These are phyloP conservation scores for Exsudoporus floridanus DNA, from an alignment of 1,284 basidiomycete species.

Conservation along the genomic window DNA sequence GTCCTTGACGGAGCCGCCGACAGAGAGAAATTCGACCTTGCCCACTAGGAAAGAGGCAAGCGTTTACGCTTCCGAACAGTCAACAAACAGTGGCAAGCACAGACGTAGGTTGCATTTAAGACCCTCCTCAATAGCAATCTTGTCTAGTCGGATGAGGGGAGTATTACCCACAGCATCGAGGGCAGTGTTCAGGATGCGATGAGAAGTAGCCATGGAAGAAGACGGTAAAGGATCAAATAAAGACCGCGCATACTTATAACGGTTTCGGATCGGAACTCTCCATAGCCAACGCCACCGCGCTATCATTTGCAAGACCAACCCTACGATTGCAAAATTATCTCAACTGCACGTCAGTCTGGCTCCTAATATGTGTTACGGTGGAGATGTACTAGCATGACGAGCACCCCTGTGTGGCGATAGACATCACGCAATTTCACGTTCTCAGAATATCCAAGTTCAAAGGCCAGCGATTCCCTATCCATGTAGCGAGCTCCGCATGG, in stretches of 20 bases:
- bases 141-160: constrained; percentile 85
- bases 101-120: constrained; percentile 88
- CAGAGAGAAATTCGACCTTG: constrained; percentile 89
- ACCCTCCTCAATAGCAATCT: constrained; percentile 71
- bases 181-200: constrained; percentile 68
- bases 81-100: constrained; percentile 27
- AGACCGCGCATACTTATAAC: constrained; percentile 5
- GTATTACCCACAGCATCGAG: constrained; percentile 89
- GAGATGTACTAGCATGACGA: too few relatives aligned
- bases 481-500: constrained; percentile 63
- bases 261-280: constrained; percentile 22
- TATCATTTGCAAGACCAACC: background rate
- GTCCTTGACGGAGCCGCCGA: constrained; percentile 95
- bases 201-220: constrained; percentile 16
- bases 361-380: background rate
- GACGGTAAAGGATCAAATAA: background rate
- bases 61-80: background rate
- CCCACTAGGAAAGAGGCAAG: constrained; percentile 55
- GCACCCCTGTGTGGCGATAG: too few relatives aligned
- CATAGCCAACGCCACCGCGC: background rate
- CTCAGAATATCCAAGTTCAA: constrained; percentile 43
- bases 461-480: constrained; percentile 68
- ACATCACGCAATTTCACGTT: constrained; percentile 22
- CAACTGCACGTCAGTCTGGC: background rate
- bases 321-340: background rate